Evolutionary conservation across 306 rosid genomes (phyloP).

Genomic region (Quercus engelmannii): DNA sequence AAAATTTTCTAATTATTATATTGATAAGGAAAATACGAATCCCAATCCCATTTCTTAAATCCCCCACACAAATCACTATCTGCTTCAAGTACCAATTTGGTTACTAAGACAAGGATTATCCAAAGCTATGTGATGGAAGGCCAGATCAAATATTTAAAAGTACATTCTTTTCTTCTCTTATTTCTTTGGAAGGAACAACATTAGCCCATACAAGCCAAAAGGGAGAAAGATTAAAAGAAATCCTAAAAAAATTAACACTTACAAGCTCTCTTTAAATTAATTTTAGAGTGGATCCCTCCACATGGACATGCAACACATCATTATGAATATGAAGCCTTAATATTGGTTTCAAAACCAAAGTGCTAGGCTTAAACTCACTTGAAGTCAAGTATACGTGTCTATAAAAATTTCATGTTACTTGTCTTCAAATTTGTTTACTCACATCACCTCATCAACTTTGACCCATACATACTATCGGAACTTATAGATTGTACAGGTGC

Average conservation of each 20-base stretch:
- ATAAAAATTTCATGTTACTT: not conserved
- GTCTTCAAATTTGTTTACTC: not conserved
- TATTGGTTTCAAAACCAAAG: not conserved
- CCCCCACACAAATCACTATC: not conserved
- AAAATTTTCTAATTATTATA: no score
- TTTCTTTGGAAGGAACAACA: not conserved
- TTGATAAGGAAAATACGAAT: no score
- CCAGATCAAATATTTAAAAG: not conserved
- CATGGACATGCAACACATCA: not conserved
- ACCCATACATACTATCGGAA: not conserved
- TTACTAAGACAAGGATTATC: not conserved
- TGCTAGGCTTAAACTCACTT: not conserved
- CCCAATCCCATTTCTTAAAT: not conserved
- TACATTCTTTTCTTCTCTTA: not conserved
- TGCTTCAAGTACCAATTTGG: not conserved
- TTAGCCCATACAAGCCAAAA: not conserved
- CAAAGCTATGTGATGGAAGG: not conserved
- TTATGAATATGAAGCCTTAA: not conserved
- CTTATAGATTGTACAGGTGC: not conserved
- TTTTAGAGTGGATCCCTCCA: not conserved
- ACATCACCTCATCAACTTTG: not conserved
- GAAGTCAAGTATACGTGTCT: not conserved
- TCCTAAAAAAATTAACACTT: not conserved
- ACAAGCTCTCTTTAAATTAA: not conserved
- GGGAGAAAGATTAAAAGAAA: not conserved